These are phyloP conservation scores for Phaeosphaeriaceae sp. DNA, from an alignment of 2,329 filamentous ascomycete genomes.

Conservation along the genomic window DNA sequence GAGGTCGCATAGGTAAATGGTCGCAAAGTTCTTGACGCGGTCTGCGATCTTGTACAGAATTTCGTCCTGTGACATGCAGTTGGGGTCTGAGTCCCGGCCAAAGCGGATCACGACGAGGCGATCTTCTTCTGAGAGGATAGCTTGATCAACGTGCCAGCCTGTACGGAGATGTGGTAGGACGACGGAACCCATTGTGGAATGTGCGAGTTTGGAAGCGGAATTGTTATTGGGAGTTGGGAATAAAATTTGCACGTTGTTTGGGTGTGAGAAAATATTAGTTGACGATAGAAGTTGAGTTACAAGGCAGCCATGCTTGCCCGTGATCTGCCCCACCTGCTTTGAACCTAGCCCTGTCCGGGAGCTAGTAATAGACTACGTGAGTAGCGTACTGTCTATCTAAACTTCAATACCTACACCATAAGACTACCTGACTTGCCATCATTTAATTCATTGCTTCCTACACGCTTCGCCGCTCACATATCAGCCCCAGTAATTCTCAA, in stretches of 20 bases:
- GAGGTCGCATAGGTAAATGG: conserved; percentile 86
- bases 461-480: no score
- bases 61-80: conserved; percentile 86
- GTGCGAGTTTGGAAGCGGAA: neutral
- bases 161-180: conserved; percentile 89
- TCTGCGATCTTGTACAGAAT: conserved; percentile 95
- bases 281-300: no score
- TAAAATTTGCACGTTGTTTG: no score
- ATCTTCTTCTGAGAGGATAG: conserved; percentile 79
- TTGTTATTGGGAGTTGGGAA: neutral
- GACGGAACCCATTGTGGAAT: conserved; percentile 74
- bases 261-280: no score
- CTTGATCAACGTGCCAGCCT: conserved; percentile 98
- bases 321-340: neutral
- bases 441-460: neutral
- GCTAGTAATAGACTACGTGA: no score
- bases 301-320: conserved; percentile 1
- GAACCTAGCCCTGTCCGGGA: no score
- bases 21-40: conserved; percentile 86
- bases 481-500: no score
- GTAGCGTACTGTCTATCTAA: conserved; percentile 3
- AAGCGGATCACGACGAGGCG: conserved; percentile 93
- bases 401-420: neutral
- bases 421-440: neutral
- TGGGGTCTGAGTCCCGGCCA: conserved; percentile 82